These are phyloP conservation scores for Reticulascus tulasneorum DNA, from an alignment of 2,329 filamentous ascomycete genomes.

Conservation along the genomic window DNA sequence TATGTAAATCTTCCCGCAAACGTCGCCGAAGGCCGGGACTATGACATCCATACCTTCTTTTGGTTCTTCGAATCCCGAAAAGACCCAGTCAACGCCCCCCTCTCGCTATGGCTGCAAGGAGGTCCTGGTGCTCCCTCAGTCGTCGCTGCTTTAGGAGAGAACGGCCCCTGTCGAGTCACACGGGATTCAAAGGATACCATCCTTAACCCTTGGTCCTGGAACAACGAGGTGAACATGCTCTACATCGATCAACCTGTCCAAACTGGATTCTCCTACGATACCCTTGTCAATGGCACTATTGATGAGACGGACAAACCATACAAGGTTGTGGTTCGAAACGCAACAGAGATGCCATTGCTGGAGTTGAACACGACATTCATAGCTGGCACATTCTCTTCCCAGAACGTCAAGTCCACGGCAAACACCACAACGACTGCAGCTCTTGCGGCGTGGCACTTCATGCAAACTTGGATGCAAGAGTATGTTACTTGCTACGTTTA, in stretches of 20 bases:
- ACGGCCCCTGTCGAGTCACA: slow-evolving; percentile 50
- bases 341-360: slow-evolving; percentile 19
- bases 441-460: slow-evolving; percentile 21
- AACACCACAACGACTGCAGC: slow-evolving; percentile 37
- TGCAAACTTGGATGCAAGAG: slow-evolving; percentile 52
- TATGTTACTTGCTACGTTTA: too few relatives aligned
- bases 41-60: slow-evolving; percentile 59
- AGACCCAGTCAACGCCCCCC: slow-evolving; percentile 46
- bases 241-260: slow-evolving; percentile 62
- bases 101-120: slow-evolving; percentile 60
- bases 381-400: slow-evolving; percentile 28
- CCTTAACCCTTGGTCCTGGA: slow-evolving; percentile 59
- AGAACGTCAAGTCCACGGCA: slow-evolving; percentile 21
- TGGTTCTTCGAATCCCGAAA: slow-evolving; percentile 54
- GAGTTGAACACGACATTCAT: slow-evolving; percentile 32
- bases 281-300: slow-evolving; percentile 40
- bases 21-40: slow-evolving; percentile 26
- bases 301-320: too few relatives aligned
- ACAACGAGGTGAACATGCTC: slow-evolving; percentile 61
- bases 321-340: too few relatives aligned
- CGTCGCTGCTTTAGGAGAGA: slow-evolving; percentile 47
- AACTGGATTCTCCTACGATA: slow-evolving; percentile 27
- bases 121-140: slow-evolving; percentile 57
- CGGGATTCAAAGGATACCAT: slow-evolving; percentile 44
- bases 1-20: slow-evolving; percentile 51